Conservation (phyloP, 2,329 filamentous ascomycete genomes). For the Alternaria sp. region DNA sequence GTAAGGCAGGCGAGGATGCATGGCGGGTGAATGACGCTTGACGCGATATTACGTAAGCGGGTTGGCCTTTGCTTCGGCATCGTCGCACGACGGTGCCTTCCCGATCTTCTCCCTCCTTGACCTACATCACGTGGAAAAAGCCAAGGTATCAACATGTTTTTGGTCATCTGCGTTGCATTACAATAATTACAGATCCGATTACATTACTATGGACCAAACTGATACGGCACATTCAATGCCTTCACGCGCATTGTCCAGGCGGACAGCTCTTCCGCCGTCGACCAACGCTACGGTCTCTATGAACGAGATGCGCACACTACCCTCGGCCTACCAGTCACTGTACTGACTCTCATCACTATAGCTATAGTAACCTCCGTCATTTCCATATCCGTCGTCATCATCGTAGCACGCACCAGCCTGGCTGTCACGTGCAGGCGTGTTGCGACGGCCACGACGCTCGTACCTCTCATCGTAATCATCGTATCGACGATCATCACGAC, state of each 20-base stretch:
- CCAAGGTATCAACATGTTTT: neutral
- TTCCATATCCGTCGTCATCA: neutral
- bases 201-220: neutral
- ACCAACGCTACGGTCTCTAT: neutral
- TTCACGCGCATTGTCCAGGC: neutral
- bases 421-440: neutral
- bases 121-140: neutral
- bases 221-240: neutral
- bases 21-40: neutral
- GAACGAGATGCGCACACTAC: neutral
- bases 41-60: neutral
- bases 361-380: neutral
- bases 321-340: neutral
- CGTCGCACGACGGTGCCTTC: neutral
- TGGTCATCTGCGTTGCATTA: rapidly evolving
- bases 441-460: neutral
- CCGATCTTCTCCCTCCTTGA: neutral
- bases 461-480: neutral
- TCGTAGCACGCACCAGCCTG: neutral
- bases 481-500: too few species aligned
- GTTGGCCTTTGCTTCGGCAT: neutral
- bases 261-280: neutral
- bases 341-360: neutral
- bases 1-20: neutral
- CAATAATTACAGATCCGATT: neutral